Conservation (phyloP, 139 green algal species). For the Zygnema circumcarinatum region DNA sequence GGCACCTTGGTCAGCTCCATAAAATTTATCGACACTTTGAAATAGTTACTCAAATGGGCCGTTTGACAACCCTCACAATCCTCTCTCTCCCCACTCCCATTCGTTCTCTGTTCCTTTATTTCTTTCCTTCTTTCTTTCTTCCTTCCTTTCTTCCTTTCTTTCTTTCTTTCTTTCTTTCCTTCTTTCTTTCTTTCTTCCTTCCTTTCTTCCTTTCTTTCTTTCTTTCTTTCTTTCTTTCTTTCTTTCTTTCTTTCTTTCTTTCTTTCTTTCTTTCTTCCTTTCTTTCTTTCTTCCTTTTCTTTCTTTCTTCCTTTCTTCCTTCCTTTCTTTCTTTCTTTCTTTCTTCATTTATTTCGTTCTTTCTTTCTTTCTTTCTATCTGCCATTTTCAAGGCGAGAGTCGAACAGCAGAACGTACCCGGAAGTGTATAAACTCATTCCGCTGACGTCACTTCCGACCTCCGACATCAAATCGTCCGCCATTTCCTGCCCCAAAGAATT, state of each 20-base stretch:
- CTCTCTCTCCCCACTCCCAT: no score
- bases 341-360: neutral
- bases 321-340: neutral
- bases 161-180: neutral
- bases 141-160: neutral
- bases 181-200: neutral
- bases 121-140: neutral
- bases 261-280: neutral
- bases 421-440: conserved; percentile 33
- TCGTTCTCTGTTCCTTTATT: no score
- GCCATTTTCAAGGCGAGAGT: no score
- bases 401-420: conserved; percentile 6
- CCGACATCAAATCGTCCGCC: conserved; percentile 15
- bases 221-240: neutral
- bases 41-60: no score
- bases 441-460: conserved; percentile 19
- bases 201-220: neutral
- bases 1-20: no score
- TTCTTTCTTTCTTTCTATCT: neutral
- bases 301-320: neutral
- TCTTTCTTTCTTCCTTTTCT: conserved; percentile 15
- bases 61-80: no score
- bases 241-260: neutral
- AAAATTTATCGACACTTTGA: neutral
- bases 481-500: neutral